phyloP scores from a whole-genome alignment of 1,284 basidiomycete genomes.

The Microbotryum saponariae region DNA sequence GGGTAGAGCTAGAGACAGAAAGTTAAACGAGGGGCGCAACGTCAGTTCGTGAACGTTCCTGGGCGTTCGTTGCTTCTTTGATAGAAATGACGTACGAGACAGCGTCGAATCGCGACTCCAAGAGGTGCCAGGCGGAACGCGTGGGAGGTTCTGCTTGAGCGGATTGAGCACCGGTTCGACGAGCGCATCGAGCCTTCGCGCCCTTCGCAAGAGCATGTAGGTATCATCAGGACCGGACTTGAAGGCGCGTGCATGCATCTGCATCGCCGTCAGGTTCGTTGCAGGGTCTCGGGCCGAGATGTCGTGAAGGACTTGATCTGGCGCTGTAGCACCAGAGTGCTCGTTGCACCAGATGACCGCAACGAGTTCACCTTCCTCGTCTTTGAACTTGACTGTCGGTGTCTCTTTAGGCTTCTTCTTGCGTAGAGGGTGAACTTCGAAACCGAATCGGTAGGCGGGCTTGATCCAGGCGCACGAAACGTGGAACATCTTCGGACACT shows the following conservation, averaged over 20 bases:
- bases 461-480: constrained; percentile 76
- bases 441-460: constrained; percentile 72
- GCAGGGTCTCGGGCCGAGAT: constrained; percentile 16
- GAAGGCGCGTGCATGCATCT: constrained; percentile 46
- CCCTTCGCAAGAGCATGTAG: constrained; percentile 52
- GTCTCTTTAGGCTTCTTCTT: constrained; percentile 60
- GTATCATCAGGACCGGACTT: constrained; percentile 64
- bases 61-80: no score
- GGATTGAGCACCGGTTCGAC: constrained; percentile 19
- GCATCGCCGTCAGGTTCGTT: constrained; percentile 27
- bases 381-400: constrained; percentile 69
- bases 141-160: not conserved
- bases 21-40: no score
- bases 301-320: constrained; percentile 23
- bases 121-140: no score
- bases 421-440: constrained; percentile 70
- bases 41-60: no score
- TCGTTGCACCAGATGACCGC: not conserved
- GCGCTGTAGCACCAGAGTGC: not conserved
- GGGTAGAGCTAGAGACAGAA: no score
- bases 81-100: no score
- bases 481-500: constrained; percentile 74
- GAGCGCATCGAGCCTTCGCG: constrained; percentile 17
- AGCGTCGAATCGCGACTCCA: no score
- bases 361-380: constrained; percentile 45